phyloP scores from a whole-genome alignment of 805 yeast species.

The Clavispora santaluciae region DNA sequence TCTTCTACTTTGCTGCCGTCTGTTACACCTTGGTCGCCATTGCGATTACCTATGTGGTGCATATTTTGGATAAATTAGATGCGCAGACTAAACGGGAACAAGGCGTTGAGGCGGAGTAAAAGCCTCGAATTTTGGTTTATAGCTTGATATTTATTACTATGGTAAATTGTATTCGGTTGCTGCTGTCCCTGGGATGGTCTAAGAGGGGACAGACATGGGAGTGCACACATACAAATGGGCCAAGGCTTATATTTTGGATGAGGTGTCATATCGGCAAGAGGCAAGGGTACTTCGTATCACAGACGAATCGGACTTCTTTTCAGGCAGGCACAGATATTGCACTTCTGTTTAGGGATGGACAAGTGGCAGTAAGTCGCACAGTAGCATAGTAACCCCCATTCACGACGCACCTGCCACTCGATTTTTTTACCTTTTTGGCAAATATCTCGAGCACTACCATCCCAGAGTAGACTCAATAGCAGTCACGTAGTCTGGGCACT shows the following conservation, averaged over 20 bases:
- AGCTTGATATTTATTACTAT: not conserved
- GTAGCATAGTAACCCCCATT: no score
- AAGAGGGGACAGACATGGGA: not conserved
- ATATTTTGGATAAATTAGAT: conserved; percentile 10
- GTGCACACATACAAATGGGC: no score
- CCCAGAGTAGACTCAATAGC: no score
- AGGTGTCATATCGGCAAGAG: not conserved
- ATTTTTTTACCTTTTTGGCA: no score
- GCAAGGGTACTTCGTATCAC: no score
- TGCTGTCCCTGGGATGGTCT: not conserved
- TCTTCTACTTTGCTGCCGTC: conserved; percentile 20
- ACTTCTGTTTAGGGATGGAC: no score
- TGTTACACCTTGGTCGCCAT: conserved; percentile 1
- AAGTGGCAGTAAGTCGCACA: no score
- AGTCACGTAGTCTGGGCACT: no score
- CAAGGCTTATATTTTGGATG: not conserved
- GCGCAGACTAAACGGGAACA: conserved; percentile 1
- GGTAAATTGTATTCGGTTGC: not conserved
- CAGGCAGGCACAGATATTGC: no score
- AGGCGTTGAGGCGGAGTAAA: not conserved
- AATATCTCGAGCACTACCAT: no score
- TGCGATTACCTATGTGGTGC: conserved; percentile 5
- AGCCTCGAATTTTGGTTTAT: not conserved
- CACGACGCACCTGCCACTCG: no score
- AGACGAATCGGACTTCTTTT: no score